Conservation (phyloP, 2,329 filamentous ascomycete species). For the Epichloe baconii region DNA sequence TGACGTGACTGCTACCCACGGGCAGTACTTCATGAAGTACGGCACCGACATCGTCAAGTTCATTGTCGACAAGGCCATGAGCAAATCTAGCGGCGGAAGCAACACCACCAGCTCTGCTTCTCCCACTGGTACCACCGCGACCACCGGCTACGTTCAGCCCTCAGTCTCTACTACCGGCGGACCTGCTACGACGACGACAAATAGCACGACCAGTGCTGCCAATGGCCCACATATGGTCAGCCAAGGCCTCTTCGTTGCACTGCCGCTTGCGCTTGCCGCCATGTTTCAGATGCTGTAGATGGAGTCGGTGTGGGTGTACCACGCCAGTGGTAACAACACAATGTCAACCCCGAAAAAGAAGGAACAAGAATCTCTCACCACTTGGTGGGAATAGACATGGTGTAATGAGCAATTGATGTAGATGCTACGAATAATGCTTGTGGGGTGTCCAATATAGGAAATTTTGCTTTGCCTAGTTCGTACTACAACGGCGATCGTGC, state of each 20-base stretch:
- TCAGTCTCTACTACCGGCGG: neutral
- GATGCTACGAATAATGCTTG: too few relatives aligned
- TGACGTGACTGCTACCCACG: slow-evolving; percentile 16
- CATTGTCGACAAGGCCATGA: slow-evolving; percentile 19
- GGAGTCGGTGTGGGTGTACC: neutral
- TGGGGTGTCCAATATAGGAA: too few relatives aligned
- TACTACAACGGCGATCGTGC: too few relatives aligned
- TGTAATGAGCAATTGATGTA: too few relatives aligned
- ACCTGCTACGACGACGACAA: slow-evolving; percentile 1
- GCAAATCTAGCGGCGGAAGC: neutral
- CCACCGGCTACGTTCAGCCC: neutral
- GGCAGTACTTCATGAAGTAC: slow-evolving; percentile 24
- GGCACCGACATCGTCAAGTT: slow-evolving; percentile 21
- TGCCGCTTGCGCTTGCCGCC: slow-evolving; percentile 1
- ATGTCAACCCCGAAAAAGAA: neutral
- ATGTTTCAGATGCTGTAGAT: neutral
- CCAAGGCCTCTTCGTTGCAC: slow-evolving; percentile 1
- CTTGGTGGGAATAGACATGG: too few relatives aligned
- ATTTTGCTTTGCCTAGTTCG: too few relatives aligned
- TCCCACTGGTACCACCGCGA: neutral
- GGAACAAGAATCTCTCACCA: neutral
- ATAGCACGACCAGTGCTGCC: neutral
- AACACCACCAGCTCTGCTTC: slow-evolving; percentile 1
- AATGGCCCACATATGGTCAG: neutral
- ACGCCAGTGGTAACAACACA: neutral